Conservation (phyloP, 805 yeast species). For the Blastobotrys americana region DNA sequence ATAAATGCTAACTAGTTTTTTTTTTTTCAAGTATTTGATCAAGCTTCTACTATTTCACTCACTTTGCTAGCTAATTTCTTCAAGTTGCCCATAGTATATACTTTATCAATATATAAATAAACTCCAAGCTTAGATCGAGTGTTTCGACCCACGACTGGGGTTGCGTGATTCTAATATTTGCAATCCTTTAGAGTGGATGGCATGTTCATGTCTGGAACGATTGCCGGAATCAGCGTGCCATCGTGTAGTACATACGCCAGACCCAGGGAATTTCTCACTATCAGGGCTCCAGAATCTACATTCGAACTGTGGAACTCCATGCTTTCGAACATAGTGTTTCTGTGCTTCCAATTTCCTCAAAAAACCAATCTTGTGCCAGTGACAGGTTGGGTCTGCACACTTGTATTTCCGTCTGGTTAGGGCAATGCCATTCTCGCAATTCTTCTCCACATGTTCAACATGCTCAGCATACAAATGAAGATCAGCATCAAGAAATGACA, state of each 20-base stretch:
- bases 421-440: conserved; percentile 9
- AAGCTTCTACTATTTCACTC: no score
- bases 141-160: not conserved
- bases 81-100: not conserved
- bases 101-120: not conserved
- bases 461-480: conserved; percentile 17
- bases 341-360: conserved; percentile 25
- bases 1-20: no score
- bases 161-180: not conserved
- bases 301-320: conserved; percentile 25
- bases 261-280: conserved; percentile 22
- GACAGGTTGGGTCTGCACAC: conserved; percentile 22
- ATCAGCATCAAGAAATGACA: conserved; percentile 16
- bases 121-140: not conserved
- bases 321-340: conserved; percentile 24
- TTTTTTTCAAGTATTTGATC: no score
- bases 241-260: conserved; percentile 22
- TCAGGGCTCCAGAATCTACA: conserved; percentile 25
- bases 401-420: conserved; percentile 21
- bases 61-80: no score
- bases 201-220: conserved; percentile 23
- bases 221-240: conserved; percentile 29
- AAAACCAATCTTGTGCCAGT: conserved; percentile 25
- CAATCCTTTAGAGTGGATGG: conserved; percentile 20
- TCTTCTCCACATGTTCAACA: conserved; percentile 15